phyloP scores from a whole-genome alignment of 805 yeast genomes.

The Candida insectorum region DNA sequence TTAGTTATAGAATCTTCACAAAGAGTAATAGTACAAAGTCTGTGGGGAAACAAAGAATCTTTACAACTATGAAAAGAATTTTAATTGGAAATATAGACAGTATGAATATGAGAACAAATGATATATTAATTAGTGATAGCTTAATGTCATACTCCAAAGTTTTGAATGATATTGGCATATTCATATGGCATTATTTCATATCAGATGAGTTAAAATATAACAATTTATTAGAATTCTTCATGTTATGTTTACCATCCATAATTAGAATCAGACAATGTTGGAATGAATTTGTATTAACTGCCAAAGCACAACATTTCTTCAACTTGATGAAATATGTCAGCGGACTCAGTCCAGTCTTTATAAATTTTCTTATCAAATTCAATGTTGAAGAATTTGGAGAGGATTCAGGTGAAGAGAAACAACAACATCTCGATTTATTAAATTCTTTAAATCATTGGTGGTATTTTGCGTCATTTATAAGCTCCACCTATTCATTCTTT shows the following conservation, averaged over 20 bases:
- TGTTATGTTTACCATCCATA: constrained; percentile 56
- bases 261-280: constrained; percentile 82
- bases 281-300: constrained; percentile 55
- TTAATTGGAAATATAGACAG: constrained; percentile 57
- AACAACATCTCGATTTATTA: constrained; percentile 13
- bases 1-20: constrained; percentile 33
- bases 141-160: constrained; percentile 79
- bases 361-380: constrained; percentile 23
- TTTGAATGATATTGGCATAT: constrained; percentile 64
- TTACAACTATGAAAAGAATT: constrained; percentile 51
- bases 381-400: constrained; percentile 9
- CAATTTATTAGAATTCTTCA: constrained; percentile 25
- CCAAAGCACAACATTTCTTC: constrained; percentile 53
- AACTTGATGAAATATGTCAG: constrained; percentile 76
- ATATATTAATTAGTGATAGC: constrained; percentile 79
- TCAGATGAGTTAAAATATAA: constrained; percentile 29
- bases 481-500: constrained; percentile 72
- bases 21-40: constrained; percentile 20
- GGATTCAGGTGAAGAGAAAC: constrained; percentile 10
- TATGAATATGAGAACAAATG: constrained; percentile 61
- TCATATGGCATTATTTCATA: constrained; percentile 43
- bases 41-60: constrained; percentile 42
- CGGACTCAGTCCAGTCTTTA: constrained; percentile 42
- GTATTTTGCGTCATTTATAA: constrained; percentile 48
- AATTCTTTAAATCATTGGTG: constrained; percentile 33